Evolutionary conservation across 164 flowering plant species (phyloP).

Genomic region (Euptelea pleiosperma): DNA sequence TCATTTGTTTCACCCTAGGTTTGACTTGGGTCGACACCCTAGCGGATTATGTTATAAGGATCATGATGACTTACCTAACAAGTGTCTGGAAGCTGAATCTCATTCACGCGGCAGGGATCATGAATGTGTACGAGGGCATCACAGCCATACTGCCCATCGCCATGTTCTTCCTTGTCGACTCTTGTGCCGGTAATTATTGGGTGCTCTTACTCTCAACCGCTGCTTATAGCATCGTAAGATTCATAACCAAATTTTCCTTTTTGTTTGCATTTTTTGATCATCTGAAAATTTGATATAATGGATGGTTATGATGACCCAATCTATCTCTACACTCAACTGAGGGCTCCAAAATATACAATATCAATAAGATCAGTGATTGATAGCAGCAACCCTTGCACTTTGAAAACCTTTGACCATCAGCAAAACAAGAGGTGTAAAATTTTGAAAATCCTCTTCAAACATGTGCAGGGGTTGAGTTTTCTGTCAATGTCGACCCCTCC

Average conservation of each 20-base stretch:
- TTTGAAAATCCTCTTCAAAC: too few species aligned
- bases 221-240: slow-evolving; percentile 28
- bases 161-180: slow-evolving; percentile 27
- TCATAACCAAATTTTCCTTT: too few species aligned
- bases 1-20: too few species aligned
- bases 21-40: slow-evolving; percentile 33
- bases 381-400: too few species aligned
- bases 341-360: too few species aligned
- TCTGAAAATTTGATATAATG: too few species aligned
- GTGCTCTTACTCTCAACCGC: slow-evolving; percentile 29
- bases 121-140: slow-evolving; percentile 27
- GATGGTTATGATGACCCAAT: too few species aligned
- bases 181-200: slow-evolving; percentile 22
- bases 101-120: slow-evolving; percentile 36
- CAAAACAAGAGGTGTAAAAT: too few species aligned
- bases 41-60: slow-evolving; percentile 27
- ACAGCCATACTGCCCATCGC: slow-evolving; percentile 15
- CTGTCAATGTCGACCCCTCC: slow-evolving; percentile 39
- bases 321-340: too few species aligned
- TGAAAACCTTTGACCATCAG: too few species aligned
- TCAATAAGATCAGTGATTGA: too few species aligned
- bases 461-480: slow-evolving; percentile 28
- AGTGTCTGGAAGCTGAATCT: slow-evolving; percentile 30
- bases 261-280: too few species aligned
- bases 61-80: slow-evolving; percentile 33